Base-by-base conservation (phyloP, 1,284 basidiomycete genomes). In the Somion occarium region DNA sequence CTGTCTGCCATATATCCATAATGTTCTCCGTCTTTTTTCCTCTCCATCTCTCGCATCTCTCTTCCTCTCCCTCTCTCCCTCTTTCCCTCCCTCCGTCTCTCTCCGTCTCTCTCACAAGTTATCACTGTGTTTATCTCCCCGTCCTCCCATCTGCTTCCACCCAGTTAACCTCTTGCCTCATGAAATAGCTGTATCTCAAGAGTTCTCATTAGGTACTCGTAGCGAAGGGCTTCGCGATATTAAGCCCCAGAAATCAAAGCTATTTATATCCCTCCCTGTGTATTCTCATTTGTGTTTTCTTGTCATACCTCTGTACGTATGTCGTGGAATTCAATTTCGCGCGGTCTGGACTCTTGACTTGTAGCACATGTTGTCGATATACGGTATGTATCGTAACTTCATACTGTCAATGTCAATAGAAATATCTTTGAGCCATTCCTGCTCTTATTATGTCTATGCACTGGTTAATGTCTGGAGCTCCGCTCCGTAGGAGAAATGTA, bases 201-300 rank as follows among this genome's bases (percentile, higher is more conserved):
- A n/a, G n/a, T n/a, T n/a, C n/a, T n/a, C n/a, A n/a, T 23, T 49
- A 45, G 38, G 30, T 34, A 34, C 30, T 15, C 50, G 25, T 59
- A n/a, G 71, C 73, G 73, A 75, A 75, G 74, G 73, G 73, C 72
- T 73, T 74, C 73, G 74, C 73, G 52, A 34, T n/a, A 44, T 59
- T 61, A 59, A 72, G 71, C 70, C 64, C 73, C 72, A 73, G 64
- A 52, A 60, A 61, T 63, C 30, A 34, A 61, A 54, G 60, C n/a
- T 63, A 64, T 61, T 60, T 59, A 58, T 56, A 56, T 41, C 39
- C 30, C 27, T 37, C 30, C 44, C 34, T 11, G 11, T 37, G 11
- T 37, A 11, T 37, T 37, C n/a, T 37, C 11, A 11, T 37, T n/a
- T 37, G 34, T 37, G 11, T 37, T n/a, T 37, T 11, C n/a, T 37